phyloP scores from a whole-genome alignment of 768 basidiomycete species.

The Lyophyllum shimeji region DNA sequence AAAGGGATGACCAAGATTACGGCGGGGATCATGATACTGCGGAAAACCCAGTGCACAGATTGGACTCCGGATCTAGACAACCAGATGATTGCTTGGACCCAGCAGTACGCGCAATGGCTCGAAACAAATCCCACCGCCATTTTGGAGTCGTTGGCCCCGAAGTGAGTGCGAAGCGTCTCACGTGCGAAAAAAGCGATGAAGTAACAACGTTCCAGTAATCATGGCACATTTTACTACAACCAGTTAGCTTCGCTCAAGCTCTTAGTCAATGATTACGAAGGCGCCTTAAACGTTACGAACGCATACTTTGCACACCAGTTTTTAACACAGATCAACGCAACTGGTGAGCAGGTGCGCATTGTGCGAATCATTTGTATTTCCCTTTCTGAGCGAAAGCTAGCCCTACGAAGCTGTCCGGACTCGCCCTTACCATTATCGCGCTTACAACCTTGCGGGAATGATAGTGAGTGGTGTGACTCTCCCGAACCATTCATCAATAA shows the following conservation, averaged over 20 bases:
- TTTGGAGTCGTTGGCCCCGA: conserved; percentile 43
- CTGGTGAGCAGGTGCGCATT: conserved; percentile 53
- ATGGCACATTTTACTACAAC: conserved; percentile 63
- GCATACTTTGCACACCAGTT: conserved; percentile 53
- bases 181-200: neutral
- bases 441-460: conserved; percentile 69
- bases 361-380: neutral
- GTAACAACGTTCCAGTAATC: conserved; percentile 45
- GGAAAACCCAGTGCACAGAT: conserved; percentile 39
- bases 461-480: conserved; percentile 40
- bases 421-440: conserved; percentile 64
- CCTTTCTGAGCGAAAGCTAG: conserved; percentile 24
- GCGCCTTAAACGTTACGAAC: conserved; percentile 45
- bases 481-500: neutral
- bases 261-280: conserved; percentile 47
- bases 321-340: conserved; percentile 49
- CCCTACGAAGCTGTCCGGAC: conserved; percentile 62
- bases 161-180: conserved; percentile 37
- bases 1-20: conserved; percentile 43
- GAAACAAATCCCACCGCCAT: conserved; percentile 46
- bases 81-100: conserved; percentile 50
- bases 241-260: conserved; percentile 59
- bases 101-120: conserved; percentile 55
- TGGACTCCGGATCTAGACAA: conserved; percentile 57
- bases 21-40: conserved; percentile 9